These are phyloP conservation scores for Daldinia decipiens DNA, from an alignment of 495 filamentous ascomycete genomes.

Conservation along the genomic window DNA sequence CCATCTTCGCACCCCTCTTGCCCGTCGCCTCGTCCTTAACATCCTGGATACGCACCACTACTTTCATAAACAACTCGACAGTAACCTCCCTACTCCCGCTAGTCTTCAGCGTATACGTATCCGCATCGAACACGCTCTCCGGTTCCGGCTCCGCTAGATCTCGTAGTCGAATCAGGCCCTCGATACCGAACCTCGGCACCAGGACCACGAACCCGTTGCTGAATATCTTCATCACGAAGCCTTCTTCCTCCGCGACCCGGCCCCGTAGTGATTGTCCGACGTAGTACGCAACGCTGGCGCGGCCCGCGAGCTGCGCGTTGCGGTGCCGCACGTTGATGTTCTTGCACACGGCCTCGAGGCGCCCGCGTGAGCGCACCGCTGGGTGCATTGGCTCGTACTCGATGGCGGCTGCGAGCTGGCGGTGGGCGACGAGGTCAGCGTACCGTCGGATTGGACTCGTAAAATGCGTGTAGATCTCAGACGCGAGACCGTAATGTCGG, in stretches of 20 bases:
- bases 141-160: constrained; percentile 82
- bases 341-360: constrained; percentile 91
- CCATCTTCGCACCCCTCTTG: constrained; percentile 86
- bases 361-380: constrained; percentile 77
- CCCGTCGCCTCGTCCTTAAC: constrained; percentile 92
- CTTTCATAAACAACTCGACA: constrained; percentile 89
- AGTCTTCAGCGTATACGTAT: constrained; percentile 76
- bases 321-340: constrained; percentile 98
- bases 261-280: constrained; percentile 95
- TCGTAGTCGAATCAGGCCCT: constrained; percentile 84
- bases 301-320: constrained; percentile 93
- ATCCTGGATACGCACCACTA: constrained; percentile 86
- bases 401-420: constrained; percentile 94
- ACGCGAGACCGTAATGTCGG: constrained; percentile 94
- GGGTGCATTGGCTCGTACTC: constrained; percentile 85
- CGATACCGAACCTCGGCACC: constrained; percentile 94
- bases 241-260: constrained; percentile 82
- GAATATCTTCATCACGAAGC: constrained; percentile 95
- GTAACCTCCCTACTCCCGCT: constrained; percentile 64
- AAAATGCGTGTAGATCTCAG: constrained; percentile 98
- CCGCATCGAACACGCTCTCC: constrained; percentile 81
- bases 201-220: constrained; percentile 97
- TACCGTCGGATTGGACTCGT: constrained; percentile 97
- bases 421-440: constrained; percentile 91
- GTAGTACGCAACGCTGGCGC: constrained; percentile 95